Conservation (phyloP, 441 rosid species). For the Jatropha multifida region DNA sequence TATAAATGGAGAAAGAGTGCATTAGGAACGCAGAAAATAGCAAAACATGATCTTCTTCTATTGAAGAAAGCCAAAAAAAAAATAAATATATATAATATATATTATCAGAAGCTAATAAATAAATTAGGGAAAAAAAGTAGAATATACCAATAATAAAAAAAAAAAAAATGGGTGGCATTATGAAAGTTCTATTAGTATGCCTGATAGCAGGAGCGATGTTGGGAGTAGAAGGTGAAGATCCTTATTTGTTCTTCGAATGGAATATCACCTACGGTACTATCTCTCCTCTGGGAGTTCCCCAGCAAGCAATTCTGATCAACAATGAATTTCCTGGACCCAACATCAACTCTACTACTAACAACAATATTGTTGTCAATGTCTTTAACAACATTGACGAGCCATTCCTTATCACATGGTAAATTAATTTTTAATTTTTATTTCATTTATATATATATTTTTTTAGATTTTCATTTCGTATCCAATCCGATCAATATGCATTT, state of each 20-base stretch:
- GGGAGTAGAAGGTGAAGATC: conserved; percentile 48
- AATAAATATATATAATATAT: background rate
- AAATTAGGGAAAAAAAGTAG: too few relatives aligned
- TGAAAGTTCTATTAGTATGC: conserved; percentile 31
- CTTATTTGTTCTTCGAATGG: conserved; percentile 57
- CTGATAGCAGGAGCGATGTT: conserved; percentile 29
- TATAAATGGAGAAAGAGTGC: background rate
- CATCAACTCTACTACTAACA: conserved; percentile 66
- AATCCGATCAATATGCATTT: too few relatives aligned
- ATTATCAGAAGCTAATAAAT: too few relatives aligned
- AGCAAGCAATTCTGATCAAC: conserved; percentile 62
- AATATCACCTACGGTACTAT: conserved; percentile 58
- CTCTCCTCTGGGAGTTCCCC: conserved; percentile 58
- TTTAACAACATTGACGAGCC: conserved; percentile 77
- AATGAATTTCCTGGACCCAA: conserved; percentile 68
- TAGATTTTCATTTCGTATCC: background rate
- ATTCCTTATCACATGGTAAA: conserved; percentile 29
- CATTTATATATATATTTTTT: background rate
- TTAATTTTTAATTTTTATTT: background rate
- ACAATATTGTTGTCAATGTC: conserved; percentile 60
- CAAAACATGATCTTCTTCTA: background rate
- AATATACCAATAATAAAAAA: background rate
- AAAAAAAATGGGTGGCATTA: conserved; percentile 25
- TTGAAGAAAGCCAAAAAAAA: too few relatives aligned
- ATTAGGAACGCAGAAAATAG: background rate